Evolutionary conservation across 148 eudicot genomes (phyloP).

Genomic region (Nyssa sinensis): DNA sequence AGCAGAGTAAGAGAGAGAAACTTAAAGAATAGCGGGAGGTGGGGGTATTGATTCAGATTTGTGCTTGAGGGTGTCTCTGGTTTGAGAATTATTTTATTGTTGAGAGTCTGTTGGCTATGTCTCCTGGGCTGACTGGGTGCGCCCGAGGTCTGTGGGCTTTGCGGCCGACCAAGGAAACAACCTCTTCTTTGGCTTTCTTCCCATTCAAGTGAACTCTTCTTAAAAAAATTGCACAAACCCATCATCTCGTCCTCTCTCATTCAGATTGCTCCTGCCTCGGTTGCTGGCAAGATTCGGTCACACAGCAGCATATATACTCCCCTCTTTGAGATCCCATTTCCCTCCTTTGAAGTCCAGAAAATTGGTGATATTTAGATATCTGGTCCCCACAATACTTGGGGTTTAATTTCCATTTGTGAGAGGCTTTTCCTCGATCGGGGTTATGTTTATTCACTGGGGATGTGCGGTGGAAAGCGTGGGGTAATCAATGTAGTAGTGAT

Average conservation of each 20-base stretch:
- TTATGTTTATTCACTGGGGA: slow-evolving; percentile 33
- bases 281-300: slow-evolving; percentile 56
- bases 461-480: slow-evolving; percentile 19
- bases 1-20: slow-evolving; percentile 22
- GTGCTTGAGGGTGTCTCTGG: slow-evolving; percentile 47
- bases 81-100: slow-evolving; percentile 47
- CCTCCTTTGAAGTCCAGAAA: slow-evolving; percentile 30
- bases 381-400: slow-evolving; percentile 51
- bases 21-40: slow-evolving; percentile 29
- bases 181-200: slow-evolving; percentile 51
- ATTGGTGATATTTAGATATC: slow-evolving; percentile 32
- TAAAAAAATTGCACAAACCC: slow-evolving; percentile 23
- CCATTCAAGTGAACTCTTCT: slow-evolving; percentile 41
- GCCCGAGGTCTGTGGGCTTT: slow-evolving; percentile 68
- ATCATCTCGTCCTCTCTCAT: slow-evolving; percentile 23
- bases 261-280: slow-evolving; percentile 23
- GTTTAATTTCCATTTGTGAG: slow-evolving; percentile 33
- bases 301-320: slow-evolving; percentile 35
- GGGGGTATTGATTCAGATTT: slow-evolving; percentile 42
- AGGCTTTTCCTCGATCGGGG: slow-evolving; percentile 33
- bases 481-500: slow-evolving; percentile 25
- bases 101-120: slow-evolving; percentile 57
- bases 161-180: slow-evolving; percentile 74
- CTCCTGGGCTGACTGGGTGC: slow-evolving; percentile 53
- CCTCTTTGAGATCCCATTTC: slow-evolving; percentile 38